phyloP scores from a whole-genome alignment of 1,284 basidiomycete genomes.

The Xerocomus amazonicus region DNA sequence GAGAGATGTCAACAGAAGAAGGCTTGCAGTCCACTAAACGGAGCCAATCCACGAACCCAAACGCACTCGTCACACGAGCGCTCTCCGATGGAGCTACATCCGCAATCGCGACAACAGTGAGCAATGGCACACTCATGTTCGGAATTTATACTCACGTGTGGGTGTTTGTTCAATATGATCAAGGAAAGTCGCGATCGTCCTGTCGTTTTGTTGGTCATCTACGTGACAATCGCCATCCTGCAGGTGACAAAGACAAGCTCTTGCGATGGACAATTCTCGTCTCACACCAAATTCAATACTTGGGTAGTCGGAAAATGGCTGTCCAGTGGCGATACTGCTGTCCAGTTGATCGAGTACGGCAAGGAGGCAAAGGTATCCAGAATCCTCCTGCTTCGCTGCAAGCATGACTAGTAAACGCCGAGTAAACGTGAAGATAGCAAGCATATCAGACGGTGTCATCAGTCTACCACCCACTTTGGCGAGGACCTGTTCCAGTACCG shows the following conservation, averaged over 20 bases:
- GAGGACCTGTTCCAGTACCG: constrained; percentile 71
- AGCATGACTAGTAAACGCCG: constrained; percentile 60
- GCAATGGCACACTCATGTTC: not conserved
- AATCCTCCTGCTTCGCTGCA: constrained; percentile 46
- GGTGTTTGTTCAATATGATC: constrained; percentile 38
- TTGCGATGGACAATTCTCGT: constrained; percentile 43
- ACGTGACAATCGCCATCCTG: constrained; percentile 9
- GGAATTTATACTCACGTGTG: constrained; percentile 37
- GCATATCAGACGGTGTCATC: constrained; percentile 55
- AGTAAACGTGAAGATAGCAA: constrained; percentile 61
- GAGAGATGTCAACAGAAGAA: constrained; percentile 36
- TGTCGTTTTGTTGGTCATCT: constrained; percentile 7
- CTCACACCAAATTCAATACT: constrained; percentile 43
- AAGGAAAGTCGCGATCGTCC: constrained; percentile 40
- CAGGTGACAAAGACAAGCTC: constrained; percentile 32
- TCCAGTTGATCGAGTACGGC: constrained; percentile 40
- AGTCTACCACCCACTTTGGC: constrained; percentile 56
- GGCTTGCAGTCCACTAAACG: constrained; percentile 44
- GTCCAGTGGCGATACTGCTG: constrained; percentile 20
- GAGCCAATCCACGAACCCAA: constrained; percentile 57
- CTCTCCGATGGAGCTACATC: constrained; percentile 35
- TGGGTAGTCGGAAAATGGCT: constrained; percentile 34
- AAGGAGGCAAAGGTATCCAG: constrained; percentile 36
- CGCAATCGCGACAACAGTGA: not conserved
- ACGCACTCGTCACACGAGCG: constrained; percentile 39